These are phyloP conservation scores for Bidens hawaiensis DNA, from an alignment of 140 eudicot genomes.

Conservation along the genomic window DNA sequence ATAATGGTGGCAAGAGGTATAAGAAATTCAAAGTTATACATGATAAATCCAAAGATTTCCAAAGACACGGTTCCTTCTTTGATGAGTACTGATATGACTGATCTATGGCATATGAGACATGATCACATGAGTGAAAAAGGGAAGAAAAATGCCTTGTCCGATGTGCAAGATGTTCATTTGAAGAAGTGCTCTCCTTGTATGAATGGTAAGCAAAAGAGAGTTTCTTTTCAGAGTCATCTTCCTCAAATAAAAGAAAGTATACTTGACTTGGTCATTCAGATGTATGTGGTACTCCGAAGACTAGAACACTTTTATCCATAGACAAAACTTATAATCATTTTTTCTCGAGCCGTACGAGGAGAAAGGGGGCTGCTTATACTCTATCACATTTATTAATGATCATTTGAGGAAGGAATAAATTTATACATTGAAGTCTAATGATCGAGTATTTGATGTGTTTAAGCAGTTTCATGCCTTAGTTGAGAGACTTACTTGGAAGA, in stretches of 20 bases:
- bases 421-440: neutral
- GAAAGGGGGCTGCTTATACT: too few relatives aligned
- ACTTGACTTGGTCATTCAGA: neutral
- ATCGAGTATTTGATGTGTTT: neutral
- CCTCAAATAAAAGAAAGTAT: neutral
- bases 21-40: too few relatives aligned
- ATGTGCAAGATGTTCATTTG: neutral
- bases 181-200: neutral
- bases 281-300: neutral
- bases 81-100: neutral
- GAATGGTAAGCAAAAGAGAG: neutral
- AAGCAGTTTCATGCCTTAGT: neutral
- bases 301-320: too few relatives aligned
- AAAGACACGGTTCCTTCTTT: neutral
- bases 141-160: neutral
- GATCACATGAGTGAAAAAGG: neutral
- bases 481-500: neutral
- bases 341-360: too few relatives aligned
- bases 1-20: neutral
- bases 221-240: neutral
- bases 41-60: neutral
- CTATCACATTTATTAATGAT: neutral
- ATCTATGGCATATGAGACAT: neutral
- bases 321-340: too few relatives aligned
- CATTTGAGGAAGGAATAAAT: neutral